These are phyloP conservation scores for Actinidia arguta DNA, from an alignment of 179 eudicot genomes.

Conservation along the genomic window DNA sequence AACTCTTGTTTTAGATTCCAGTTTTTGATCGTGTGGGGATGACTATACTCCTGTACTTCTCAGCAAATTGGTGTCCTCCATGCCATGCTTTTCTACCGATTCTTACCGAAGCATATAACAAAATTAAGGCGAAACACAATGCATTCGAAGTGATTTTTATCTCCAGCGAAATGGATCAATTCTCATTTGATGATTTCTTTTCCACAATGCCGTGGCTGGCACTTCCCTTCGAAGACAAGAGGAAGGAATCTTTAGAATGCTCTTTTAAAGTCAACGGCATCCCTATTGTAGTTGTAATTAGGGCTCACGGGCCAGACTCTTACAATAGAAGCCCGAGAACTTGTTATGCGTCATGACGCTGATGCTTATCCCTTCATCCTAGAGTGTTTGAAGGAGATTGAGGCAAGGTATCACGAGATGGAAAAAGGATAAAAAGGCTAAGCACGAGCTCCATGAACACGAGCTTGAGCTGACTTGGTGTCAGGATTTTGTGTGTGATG, in stretches of 20 bases:
- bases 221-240: slow-evolving; percentile 64
- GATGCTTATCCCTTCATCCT: slow-evolving; percentile 78
- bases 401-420: slow-evolving; percentile 57
- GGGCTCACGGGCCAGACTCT: slow-evolving; percentile 69
- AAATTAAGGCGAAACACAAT: slow-evolving; percentile 55
- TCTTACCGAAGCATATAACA: slow-evolving; percentile 60
- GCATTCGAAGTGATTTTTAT: slow-evolving; percentile 70
- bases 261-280: slow-evolving; percentile 63
- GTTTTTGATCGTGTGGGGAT: slow-evolving; percentile 80
- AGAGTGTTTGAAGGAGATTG: slow-evolving; percentile 65
- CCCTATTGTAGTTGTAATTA: slow-evolving; percentile 64
- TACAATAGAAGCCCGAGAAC: slow-evolving; percentile 67
- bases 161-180: slow-evolving; percentile 65
- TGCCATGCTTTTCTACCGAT: slow-evolving; percentile 80
- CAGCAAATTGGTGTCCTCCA: slow-evolving; percentile 88
- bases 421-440: slow-evolving; percentile 52
- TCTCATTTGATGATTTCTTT: slow-evolving; percentile 67
- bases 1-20: slow-evolving; percentile 70
- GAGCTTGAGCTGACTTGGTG: slow-evolving; percentile 62
- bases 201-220: slow-evolving; percentile 86
- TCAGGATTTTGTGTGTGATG: slow-evolving; percentile 52
- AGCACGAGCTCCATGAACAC: slow-evolving; percentile 60
- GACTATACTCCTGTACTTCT: slow-evolving; percentile 70
- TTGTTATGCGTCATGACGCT: slow-evolving; percentile 63
- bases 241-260: slow-evolving; percentile 48